Evolutionary conservation across 768 basidiomycete species (phyloP).

Genomic region (Lentinula lateritia): DNA sequence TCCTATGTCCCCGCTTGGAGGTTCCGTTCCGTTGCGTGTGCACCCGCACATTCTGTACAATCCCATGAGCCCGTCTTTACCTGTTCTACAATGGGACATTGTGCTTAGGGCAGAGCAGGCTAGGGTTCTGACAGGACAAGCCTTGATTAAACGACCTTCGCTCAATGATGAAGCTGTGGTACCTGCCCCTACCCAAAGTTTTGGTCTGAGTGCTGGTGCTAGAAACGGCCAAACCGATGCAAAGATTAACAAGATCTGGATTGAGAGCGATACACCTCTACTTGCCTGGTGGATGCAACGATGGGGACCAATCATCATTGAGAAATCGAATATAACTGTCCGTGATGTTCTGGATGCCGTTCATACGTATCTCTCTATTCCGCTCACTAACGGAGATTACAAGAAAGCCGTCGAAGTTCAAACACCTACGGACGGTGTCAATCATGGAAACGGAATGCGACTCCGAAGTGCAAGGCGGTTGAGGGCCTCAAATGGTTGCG

Average conservation of each 20-base stretch:
- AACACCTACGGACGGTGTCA: slow-evolving; percentile 10
- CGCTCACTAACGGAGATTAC: slow-evolving; percentile 31
- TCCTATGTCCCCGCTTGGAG: background rate
- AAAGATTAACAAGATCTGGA: slow-evolving; percentile 22
- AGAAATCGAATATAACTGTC: slow-evolving; percentile 31
- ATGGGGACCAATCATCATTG: slow-evolving; percentile 48
- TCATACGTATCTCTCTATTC: slow-evolving; percentile 40
- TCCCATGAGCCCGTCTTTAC: slow-evolving; percentile 28
- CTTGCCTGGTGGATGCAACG: slow-evolving; percentile 35
- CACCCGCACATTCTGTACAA: slow-evolving; percentile 27
- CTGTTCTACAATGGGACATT: slow-evolving; percentile 38
- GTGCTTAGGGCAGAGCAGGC: slow-evolving; percentile 31
- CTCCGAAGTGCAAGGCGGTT: slow-evolving; percentile 28
- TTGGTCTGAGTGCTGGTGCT: background rate
- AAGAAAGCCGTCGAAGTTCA: slow-evolving; percentile 16
- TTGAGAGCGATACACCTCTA: slow-evolving; percentile 31
- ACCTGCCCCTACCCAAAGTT: slow-evolving; percentile 13
- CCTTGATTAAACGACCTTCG: slow-evolving; percentile 20
- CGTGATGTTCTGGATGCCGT: slow-evolving; percentile 44
- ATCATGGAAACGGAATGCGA: slow-evolving; percentile 14
- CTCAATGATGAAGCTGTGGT: slow-evolving; percentile 27
- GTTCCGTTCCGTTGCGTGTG: slow-evolving; percentile 16
- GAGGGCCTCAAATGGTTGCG: slow-evolving; percentile 23
- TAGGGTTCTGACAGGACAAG: slow-evolving; percentile 24
- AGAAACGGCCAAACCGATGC: background rate